Evolutionary conservation across 163 green algal species (phyloP), one percentile per base, ranked within the genome.

Genomic region (Coccomyxa subellipsoidea): DNA sequence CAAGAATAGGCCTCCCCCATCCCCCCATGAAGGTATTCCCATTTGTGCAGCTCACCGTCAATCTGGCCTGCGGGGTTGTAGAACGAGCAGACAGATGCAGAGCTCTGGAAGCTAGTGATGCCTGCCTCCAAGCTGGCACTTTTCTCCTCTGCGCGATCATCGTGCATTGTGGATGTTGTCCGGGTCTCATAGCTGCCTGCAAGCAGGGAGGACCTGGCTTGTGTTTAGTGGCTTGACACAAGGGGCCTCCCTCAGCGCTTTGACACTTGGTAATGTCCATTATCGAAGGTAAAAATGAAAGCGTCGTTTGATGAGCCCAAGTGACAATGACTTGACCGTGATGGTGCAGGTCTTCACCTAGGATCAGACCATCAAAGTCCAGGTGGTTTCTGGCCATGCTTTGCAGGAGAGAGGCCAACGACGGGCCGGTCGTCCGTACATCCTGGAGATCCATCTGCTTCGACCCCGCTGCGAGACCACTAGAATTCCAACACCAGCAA

Each of bases 321-420:
- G n/a, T n/a, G n/a, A n/a, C n/a, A n/a, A n/a, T n/a, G n/a, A n/a
- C n/a, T n/a, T n/a, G n/a, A n/a, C n/a, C n/a, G n/a, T n/a, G n/a
- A n/a, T n/a, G n/a, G n/a, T n/a, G n/a, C n/a, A 34, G 5, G 66
- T 73, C 1, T 23, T 32, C 27, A 36, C 66, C 66, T 36, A 73
- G n/a, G n/a, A 73, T 73, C 21, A 73, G 66, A 8, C 66, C 66
- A 73, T 73, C 66, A 73, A 73, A 73, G 66, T 73, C 66, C 29
- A 32, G 27, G 29, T 34, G 21, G n/a, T 73, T 73, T 8, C 29
- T 73, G n/a, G 66, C 27, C n/a, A 73, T 32, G 66, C 66, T 73
- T 23, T 73, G 66, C 66, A 73, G 7, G 10, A 73, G 66, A 36
- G 66, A 73, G 32, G 66, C 66, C 27, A 73, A 36, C 10, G 66